Evolutionary conservation across 169 alveolate genomes (phyloP).

Genomic region (Eimeria brunetti): DNA sequence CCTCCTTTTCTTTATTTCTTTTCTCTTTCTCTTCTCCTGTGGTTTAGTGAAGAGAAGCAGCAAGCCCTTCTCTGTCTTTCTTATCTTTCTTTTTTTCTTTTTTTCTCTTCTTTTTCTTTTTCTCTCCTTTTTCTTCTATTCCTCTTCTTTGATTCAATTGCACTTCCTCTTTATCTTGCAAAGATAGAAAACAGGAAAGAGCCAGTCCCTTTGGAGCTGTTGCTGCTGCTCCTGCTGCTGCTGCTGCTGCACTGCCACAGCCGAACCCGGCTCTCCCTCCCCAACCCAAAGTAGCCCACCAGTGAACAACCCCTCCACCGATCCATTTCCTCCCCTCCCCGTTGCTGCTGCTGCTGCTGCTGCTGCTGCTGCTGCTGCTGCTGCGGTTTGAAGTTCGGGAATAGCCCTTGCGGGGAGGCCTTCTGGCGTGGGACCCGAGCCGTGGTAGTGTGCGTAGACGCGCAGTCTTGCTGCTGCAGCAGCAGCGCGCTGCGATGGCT

Average conservation of each 20-base stretch:
- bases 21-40: no score
- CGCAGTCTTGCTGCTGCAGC: background rate
- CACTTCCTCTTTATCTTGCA: no score
- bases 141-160: no score
- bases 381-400: constrained; percentile 17
- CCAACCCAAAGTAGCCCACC: no score
- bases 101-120: background rate
- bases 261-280: no score
- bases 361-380: background rate
- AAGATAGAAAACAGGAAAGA: background rate
- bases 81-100: background rate
- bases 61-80: no score
- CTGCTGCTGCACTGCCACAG: background rate
- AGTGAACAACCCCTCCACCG: no score
- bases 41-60: no score
- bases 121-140: no score
- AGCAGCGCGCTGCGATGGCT: constrained; percentile 13
- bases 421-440: constrained; percentile 51
- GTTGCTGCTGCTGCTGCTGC: background rate
- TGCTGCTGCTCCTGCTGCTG: constrained; percentile 20
- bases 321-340: no score
- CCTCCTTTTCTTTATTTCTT: no score
- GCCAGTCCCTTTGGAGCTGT: background rate
- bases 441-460: constrained; percentile 34
- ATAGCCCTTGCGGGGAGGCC: background rate